Conservation (phyloP, 768 basidiomycete genomes). For the Boletellus emodensis region DNA sequence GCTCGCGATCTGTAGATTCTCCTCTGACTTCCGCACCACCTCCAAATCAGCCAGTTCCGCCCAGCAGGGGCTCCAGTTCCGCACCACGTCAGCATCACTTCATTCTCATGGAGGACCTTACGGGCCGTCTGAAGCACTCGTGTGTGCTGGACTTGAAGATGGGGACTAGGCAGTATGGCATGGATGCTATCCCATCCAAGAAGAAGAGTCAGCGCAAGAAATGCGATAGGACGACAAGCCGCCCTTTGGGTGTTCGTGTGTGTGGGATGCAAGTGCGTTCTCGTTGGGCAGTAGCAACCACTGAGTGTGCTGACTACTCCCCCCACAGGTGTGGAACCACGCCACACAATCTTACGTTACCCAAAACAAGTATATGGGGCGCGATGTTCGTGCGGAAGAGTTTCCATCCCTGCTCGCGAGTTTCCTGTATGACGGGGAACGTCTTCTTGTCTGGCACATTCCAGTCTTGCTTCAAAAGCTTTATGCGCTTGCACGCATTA, state of each 20-base stretch:
- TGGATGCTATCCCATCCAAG: conserved; percentile 87
- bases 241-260: conserved; percentile 84
- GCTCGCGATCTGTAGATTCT: conserved; percentile 36
- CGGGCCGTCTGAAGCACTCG: conserved; percentile 83
- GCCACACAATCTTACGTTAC: conserved; percentile 78
- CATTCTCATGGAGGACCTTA: conserved; percentile 98
- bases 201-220: conserved; percentile 99
- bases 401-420: conserved; percentile 78
- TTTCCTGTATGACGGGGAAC: conserved; percentile 83
- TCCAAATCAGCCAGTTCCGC: conserved; percentile 29
- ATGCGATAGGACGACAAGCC: conserved; percentile 93
- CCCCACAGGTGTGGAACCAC: conserved; percentile 84
- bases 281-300: not conserved
- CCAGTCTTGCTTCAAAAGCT: conserved; percentile 87
- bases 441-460: conserved; percentile 85
- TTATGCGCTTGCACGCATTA: conserved; percentile 88
- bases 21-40: conserved; percentile 24
- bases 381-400: conserved; percentile 81
- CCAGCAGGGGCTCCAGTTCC: conserved; percentile 40
- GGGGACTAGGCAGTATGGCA: conserved; percentile 99
- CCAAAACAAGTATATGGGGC: conserved; percentile 95
- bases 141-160: conserved; percentile 99
- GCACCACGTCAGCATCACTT: conserved; percentile 93
- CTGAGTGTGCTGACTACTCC: conserved; percentile 6
- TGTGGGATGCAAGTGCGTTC: conserved; percentile 96